Percentiles rank a stretch among this genome's conserved stretches.
These are phyloP conservation scores for Oryza rufipogon DNA, from an alignment of 176 grass and related monocot genomes.

Conservation along the genomic window DNA sequence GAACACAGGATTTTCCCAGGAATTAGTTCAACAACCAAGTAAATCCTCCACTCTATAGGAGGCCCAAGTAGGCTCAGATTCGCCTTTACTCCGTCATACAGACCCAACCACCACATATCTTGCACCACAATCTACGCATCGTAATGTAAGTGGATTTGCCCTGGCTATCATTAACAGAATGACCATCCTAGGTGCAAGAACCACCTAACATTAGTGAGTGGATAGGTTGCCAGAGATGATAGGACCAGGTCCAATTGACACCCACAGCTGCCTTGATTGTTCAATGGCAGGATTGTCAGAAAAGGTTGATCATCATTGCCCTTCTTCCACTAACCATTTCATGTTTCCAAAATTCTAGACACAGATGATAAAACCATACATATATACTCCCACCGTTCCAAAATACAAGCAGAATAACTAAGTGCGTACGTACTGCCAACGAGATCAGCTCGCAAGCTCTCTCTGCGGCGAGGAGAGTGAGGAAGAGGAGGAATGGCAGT, in stretches of 20 bases:
- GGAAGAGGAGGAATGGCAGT: neutral
- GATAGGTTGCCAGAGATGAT: neutral
- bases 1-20: neutral
- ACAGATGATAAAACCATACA: too few species aligned
- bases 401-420: neutral
- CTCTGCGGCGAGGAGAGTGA: neutral
- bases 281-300: neutral
- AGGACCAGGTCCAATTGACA: neutral
- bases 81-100: constrained; percentile 35
- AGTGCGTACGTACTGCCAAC: neutral
- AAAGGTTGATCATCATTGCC: neutral
- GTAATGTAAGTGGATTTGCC: neutral
- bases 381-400: too few species aligned
- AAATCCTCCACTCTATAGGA: neutral
- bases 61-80: constrained; percentile 31
- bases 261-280: neutral
- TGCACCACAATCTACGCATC: neutral
- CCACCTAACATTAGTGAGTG: neutral
- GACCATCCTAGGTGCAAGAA: constrained; percentile 35
- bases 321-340: neutral
- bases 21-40: neutral
- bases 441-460: neutral
- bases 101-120: neutral
- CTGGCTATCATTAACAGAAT: constrained; percentile 20
- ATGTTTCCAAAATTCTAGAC: neutral